Evolutionary conservation across 2,329 filamentous ascomycete species (phyloP), one percentile per base, ranked within the genome.

Genomic region (Septoria petroselini): DNA sequence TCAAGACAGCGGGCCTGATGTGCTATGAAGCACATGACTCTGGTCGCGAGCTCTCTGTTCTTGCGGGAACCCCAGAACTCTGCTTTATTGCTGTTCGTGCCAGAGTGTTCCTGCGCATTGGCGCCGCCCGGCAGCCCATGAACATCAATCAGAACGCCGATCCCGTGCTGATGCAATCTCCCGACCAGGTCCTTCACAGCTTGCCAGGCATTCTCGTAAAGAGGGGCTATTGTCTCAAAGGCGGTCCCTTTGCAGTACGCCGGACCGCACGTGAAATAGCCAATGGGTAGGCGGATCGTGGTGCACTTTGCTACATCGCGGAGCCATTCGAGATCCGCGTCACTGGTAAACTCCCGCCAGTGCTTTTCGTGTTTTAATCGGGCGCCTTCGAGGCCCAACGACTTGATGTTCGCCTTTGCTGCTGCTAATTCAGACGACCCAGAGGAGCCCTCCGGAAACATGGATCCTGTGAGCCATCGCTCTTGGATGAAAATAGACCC

Each of bases 401-500:
- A 59, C 21, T 73, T 67, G 17, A 80, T 65, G 57, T 71, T 75
- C 31, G 70, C 70, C 38, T 71, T 72, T 1, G 78, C 74, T 42
- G 76, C 75, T 53, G 74, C 76, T 9, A 81, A 66, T 60, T 83
- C 80, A 52, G 72, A 76, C 12, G 70, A 70, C 6, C 68, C 65
- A 19, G 52, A 4, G 70, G 71, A 7, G 70, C 63, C 9, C 21
- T 66, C 66, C 1, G 72, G 71, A 55, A 77, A 82, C 62, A 79
- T 74, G 48, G 69, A 73, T 1, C 68, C 66, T 34, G 71, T 73
- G 3, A 83, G 70, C 79, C 79, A 83, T 62, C 74, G 72, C 60
- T 83, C 81, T 3, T 82, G 72, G n/a, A 81, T 74, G 62, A 81
- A 83, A 38, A 81, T 71, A 7, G 76, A 75, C 33, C 80, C 80